Conservation (phyloP, 2,329 filamentous ascomycete genomes). For the Zelopaecilomyces penicillatus region DNA sequence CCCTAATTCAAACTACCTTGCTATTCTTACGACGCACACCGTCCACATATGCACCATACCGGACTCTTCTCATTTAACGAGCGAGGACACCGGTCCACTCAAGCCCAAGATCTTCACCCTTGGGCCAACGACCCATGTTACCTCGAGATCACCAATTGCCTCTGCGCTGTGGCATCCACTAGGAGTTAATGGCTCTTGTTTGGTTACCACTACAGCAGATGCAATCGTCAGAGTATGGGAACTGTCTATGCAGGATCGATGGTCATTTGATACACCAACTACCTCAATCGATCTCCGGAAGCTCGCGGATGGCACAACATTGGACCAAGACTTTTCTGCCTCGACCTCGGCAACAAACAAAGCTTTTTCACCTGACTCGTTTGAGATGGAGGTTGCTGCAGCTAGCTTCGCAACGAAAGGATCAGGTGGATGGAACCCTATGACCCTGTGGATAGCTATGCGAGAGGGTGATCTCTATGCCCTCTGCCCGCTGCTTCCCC, state of each 20-base stretch:
- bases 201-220: slow-evolving; percentile 84
- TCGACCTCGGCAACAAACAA: slow-evolving; percentile 66
- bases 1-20: slow-evolving; percentile 71
- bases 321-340: slow-evolving; percentile 76
- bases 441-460: slow-evolving; percentile 98
- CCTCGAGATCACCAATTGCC: slow-evolving; percentile 71
- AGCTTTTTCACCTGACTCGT: slow-evolving; percentile 77
- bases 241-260: slow-evolving; percentile 71
- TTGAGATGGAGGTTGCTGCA: slow-evolving; percentile 90
- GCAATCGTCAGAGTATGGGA: slow-evolving; percentile 89
- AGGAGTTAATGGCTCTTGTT: slow-evolving; percentile 68
- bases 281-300: slow-evolving; percentile 84
- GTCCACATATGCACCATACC: slow-evolving; percentile 83
- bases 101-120: slow-evolving; percentile 82
- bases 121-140: slow-evolving; percentile 87
- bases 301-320: slow-evolving; percentile 71
- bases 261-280: slow-evolving; percentile 77
- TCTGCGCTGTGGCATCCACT: slow-evolving; percentile 90
- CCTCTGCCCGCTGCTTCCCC: slow-evolving; percentile 79
- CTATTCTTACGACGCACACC: slow-evolving; percentile 79
- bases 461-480: slow-evolving; percentile 87
- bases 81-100: slow-evolving; percentile 58
- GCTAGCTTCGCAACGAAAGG: slow-evolving; percentile 65
- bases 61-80: slow-evolving; percentile 65
- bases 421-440: slow-evolving; percentile 82